Evolutionary conservation across 176 grass and related monocot genomes (phyloP), one percentile per base, ranked within the genome.

Genomic region (Raddia guianensis): DNA sequence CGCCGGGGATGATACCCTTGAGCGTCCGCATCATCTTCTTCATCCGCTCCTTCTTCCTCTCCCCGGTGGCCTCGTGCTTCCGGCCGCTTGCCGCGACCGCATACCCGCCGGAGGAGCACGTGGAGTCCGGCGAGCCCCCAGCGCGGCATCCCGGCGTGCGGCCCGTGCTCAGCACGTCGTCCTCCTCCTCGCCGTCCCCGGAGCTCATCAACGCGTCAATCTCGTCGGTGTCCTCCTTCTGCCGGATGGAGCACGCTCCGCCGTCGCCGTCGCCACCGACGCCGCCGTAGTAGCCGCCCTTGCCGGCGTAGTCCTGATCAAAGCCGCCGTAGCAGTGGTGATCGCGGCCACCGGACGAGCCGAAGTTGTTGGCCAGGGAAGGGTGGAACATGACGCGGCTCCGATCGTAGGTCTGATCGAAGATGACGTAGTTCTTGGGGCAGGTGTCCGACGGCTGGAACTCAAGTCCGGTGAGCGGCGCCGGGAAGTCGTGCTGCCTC

Each of bases 371-470:
- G 5, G 93, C 88, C 49, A 99, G 74, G 5, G 92, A 89, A 12
- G 92, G 96, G 69, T 99, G 96, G 86, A 95, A 99, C 93, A 99
- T 95, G 64, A 99, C 92, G 58, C 90, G 56, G 88, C 88, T 99
- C 79, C 76, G 86, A 86, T 81, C 80, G 53, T 70, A 89, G 6
- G 88, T 99, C 82, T 99, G 96, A 61, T 99, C 92, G 68, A 99
- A 99, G 79, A 99, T 99, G 75, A 99, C 92, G 43, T 93, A 99
- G 84, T 99, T 95, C 90, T 90, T 90, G 37, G 96, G 96, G 84
- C 88, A 99, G 21, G 84, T 91, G 7, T 95, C 96, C 13, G 92
- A 90, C 55, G 92, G 84, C 84, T 99, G 92, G 84, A 99, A 91
- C 88, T 99, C 96, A 0, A 99, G 84, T 70, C 83, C 84, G 44